These are phyloP conservation scores for Fusarium sp. DNA, from an alignment of 2,329 filamentous ascomycete genomes.

Conservation along the genomic window DNA sequence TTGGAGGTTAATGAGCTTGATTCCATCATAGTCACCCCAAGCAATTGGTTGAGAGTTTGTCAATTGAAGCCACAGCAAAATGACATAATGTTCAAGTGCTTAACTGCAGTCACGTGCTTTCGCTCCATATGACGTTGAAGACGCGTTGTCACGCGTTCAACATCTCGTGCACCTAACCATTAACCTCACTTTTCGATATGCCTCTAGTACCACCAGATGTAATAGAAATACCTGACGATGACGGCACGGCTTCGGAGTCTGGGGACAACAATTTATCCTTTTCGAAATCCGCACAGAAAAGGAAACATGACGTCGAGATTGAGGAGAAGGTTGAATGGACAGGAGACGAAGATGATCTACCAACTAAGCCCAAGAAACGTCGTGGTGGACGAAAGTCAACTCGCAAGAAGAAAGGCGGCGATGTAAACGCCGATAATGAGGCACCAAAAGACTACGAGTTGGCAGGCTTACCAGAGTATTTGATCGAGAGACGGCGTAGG, in stretches of 20 bases:
- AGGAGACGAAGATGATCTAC: slow-evolving; percentile 71
- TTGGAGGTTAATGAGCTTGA: background rate
- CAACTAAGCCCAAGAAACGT: slow-evolving; percentile 64
- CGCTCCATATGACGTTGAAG: slow-evolving; percentile 12
- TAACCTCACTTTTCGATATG: slow-evolving; percentile 25
- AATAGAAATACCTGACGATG: slow-evolving; percentile 48
- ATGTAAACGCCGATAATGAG: slow-evolving; percentile 47
- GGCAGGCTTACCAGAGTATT: slow-evolving; percentile 69
- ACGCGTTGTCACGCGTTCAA: slow-evolving; percentile 36
- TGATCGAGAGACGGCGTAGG: slow-evolving; percentile 74
- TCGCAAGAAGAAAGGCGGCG: slow-evolving; percentile 44
- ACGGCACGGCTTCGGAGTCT: slow-evolving; percentile 36
- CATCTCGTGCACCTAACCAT: slow-evolving; percentile 4
- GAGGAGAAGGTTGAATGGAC: slow-evolving; percentile 65
- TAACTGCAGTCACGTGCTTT: slow-evolving; percentile 42
- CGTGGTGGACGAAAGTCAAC: slow-evolving; percentile 49
- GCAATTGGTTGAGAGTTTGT: background rate
- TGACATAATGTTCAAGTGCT: background rate
- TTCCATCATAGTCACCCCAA: background rate
- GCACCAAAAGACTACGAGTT: slow-evolving; percentile 59
- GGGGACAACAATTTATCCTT: slow-evolving; percentile 19
- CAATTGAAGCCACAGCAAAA: background rate
- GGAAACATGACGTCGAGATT: slow-evolving; percentile 54
- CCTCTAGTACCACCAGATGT: slow-evolving; percentile 25
- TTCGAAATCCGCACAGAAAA: slow-evolving; percentile 48